Percentiles rank a stretch among this genome's conserved stretches.
These are phyloP conservation scores for Plasmodium reichenowi DNA, from an alignment of 169 alveolate species.

Conservation along the genomic window DNA sequence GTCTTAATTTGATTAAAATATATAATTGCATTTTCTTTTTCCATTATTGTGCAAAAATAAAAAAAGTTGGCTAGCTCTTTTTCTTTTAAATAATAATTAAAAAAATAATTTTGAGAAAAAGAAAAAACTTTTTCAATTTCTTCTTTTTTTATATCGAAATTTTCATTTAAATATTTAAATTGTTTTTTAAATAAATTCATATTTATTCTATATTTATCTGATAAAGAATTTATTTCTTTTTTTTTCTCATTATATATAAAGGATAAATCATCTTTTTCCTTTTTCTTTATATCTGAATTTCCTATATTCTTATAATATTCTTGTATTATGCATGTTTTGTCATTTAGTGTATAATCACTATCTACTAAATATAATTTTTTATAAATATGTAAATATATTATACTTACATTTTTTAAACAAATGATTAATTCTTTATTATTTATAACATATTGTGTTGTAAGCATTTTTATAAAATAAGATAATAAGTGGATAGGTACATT, in stretches of 20 bases:
- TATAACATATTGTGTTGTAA: conserved; percentile 39
- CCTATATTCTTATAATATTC: conserved; percentile 35
- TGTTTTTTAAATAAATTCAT: conserved; percentile 9
- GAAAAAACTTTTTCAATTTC: conserved; percentile 44
- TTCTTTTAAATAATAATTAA: conserved; percentile 71
- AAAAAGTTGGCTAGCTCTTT: conserved; percentile 58
- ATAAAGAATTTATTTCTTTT: conserved; percentile 52
- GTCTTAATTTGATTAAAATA: conserved; percentile 42
- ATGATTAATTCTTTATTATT: conserved; percentile 35
- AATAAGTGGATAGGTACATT: conserved; percentile 38
- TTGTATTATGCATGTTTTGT: conserved; percentile 33
- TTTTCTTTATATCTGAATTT: conserved; percentile 6
- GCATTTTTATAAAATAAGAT: conserved; percentile 38
- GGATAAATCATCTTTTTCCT: conserved; percentile 28
- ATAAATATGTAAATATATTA: conserved; percentile 38
- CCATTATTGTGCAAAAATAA: conserved; percentile 40
- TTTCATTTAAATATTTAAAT: conserved; percentile 46
- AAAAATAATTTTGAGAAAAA: conserved; percentile 35
- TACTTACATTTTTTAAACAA: conserved; percentile 29
- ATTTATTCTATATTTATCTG: conserved; percentile 43
- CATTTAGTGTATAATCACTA: conserved; percentile 41
- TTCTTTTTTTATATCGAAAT: conserved; percentile 43
- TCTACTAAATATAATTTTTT: conserved; percentile 24
- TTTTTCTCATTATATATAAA: conserved; percentile 57
- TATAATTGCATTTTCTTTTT: conserved; percentile 11